A percentile compares a stretch with the other conserved stretches of the same genome.
These are phyloP conservation scores for Retiboletus flavoniger DNA, from an alignment of 1,284 basidiomycete species.

Conservation along the genomic window DNA sequence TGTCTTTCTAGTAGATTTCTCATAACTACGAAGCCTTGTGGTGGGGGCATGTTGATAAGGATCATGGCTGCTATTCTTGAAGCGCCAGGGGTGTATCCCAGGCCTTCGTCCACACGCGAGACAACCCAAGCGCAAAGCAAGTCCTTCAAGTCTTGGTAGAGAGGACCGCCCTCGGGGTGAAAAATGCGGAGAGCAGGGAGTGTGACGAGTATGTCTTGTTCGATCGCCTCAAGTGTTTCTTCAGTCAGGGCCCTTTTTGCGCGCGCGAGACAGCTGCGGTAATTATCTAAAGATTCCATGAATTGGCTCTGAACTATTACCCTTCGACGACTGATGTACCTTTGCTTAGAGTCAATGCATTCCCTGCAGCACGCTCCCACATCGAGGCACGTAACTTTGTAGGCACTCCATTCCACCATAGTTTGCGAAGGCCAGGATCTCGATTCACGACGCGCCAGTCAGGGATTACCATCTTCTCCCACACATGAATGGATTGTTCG, in stretches of 20 bases:
- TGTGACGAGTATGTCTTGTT: conserved; percentile 78
- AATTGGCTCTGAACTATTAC: not conserved
- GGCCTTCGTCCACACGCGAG: conserved; percentile 82
- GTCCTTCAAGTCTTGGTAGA: conserved; percentile 85
- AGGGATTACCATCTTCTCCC: conserved; percentile 80
- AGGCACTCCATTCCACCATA: conserved; percentile 96
- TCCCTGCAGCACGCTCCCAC: conserved; percentile 90
- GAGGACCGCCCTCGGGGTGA: conserved; percentile 70
- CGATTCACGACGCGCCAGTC: conserved; percentile 79
- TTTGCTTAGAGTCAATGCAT: conserved; percentile 84
- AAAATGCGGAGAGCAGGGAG: conserved; percentile 91
- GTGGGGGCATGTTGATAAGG: conserved; percentile 79
- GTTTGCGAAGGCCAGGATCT: conserved; percentile 59
- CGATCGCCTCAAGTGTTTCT: conserved; percentile 68
- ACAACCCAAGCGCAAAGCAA: conserved; percentile 92
- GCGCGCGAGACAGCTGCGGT: conserved; percentile 68
- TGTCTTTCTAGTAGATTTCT: conserved; percentile 87
- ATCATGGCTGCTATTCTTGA: conserved; percentile 86
- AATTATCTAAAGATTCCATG: conserved; percentile 53
- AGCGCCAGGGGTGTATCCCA: conserved; percentile 72
- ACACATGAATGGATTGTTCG: conserved; percentile 67
- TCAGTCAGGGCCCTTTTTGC: conserved; percentile 69
- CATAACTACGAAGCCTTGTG: conserved; percentile 83
- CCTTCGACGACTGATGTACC: conserved; percentile 45
- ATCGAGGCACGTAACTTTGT: conserved; percentile 80